Percentiles rank a stretch among this genome's conserved stretches.
phyloP scores from a whole-genome alignment of 2,329 filamentous ascomycete species.

The Fusarium azukiicola region DNA sequence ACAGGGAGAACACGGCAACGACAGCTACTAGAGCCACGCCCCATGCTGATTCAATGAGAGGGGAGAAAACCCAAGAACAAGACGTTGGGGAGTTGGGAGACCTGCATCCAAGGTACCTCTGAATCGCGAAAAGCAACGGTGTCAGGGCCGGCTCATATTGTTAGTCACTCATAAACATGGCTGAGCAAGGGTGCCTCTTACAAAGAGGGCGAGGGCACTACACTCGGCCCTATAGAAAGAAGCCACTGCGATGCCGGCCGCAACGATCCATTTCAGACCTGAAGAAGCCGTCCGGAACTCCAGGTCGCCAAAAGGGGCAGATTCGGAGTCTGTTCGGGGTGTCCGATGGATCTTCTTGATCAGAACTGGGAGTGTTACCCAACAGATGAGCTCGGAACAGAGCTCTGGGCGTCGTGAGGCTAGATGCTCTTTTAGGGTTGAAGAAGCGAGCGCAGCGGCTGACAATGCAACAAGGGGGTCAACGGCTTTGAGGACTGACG shows the following conservation, averaged over 20 bases:
- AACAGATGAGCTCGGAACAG: constrained; percentile 59
- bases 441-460: constrained; percentile 52
- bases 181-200: constrained; percentile 16
- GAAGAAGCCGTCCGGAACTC: not conserved
- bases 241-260: constrained; percentile 15
- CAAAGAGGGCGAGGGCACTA: constrained; percentile 13
- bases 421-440: constrained; percentile 46
- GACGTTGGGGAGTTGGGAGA: not conserved
- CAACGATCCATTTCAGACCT: constrained; percentile 38
- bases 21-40: constrained; percentile 8
- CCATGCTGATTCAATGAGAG: constrained; percentile 17
- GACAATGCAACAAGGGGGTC: constrained; percentile 26
- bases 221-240: constrained; percentile 47
- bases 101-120: constrained; percentile 18
- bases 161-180: not conserved
- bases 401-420: constrained; percentile 52
- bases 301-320: not conserved
- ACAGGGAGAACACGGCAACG: constrained; percentile 46
- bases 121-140: constrained; percentile 46
- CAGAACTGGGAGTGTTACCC: constrained; percentile 55
- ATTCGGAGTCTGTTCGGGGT: accelerated
- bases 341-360: constrained; percentile 24
- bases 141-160: constrained; percentile 49
- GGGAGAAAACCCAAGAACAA: not conserved
- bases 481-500: not conserved